These are phyloP conservation scores for Penicillium tannophilum DNA, from an alignment of 495 filamentous ascomycete genomes.

Conservation along the genomic window DNA sequence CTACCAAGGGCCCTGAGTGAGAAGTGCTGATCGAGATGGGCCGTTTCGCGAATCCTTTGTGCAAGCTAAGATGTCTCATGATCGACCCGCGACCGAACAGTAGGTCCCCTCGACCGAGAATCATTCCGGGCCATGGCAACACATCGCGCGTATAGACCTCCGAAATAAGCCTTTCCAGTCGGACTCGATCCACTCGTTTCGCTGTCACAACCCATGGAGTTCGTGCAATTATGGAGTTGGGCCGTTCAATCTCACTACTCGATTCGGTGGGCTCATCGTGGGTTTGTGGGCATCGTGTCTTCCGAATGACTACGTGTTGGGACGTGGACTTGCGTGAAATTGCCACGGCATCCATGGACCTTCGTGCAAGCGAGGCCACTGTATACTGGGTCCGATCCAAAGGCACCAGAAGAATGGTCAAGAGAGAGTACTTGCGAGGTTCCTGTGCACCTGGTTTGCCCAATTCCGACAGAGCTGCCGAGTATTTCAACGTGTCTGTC, in stretches of 20 bases:
- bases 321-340: constrained; percentile 60
- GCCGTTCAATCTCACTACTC: constrained; percentile 34
- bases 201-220: constrained; percentile 51
- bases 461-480: constrained; percentile 26
- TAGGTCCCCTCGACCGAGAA: constrained; percentile 58
- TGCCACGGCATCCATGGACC: constrained; percentile 77
- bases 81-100: constrained; percentile 67
- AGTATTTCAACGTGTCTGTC: constrained; percentile 40
- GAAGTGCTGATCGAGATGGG: constrained; percentile 34
- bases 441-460: constrained; percentile 28
- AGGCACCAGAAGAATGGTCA: constrained; percentile 70
- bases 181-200: constrained; percentile 71
- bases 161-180: constrained; percentile 70
- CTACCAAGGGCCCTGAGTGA: constrained; percentile 13
- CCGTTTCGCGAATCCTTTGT: constrained; percentile 32
- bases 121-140: constrained; percentile 86
- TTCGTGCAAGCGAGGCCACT: constrained; percentile 68
- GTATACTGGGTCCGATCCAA: constrained; percentile 70
- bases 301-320: constrained; percentile 82
- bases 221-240: constrained; percentile 21
- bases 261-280: constrained; percentile 30
- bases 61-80: constrained; percentile 75
- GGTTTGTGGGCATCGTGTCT: constrained; percentile 73
- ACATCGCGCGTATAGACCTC: constrained; percentile 86
- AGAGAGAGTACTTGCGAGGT: constrained; percentile 46